A percentile compares a stretch with the other conserved stretches of the same genome.
phyloP scores from a whole-genome alignment of 352 stramenopile species.

The Phytopythium chamaehyphon region DNA sequence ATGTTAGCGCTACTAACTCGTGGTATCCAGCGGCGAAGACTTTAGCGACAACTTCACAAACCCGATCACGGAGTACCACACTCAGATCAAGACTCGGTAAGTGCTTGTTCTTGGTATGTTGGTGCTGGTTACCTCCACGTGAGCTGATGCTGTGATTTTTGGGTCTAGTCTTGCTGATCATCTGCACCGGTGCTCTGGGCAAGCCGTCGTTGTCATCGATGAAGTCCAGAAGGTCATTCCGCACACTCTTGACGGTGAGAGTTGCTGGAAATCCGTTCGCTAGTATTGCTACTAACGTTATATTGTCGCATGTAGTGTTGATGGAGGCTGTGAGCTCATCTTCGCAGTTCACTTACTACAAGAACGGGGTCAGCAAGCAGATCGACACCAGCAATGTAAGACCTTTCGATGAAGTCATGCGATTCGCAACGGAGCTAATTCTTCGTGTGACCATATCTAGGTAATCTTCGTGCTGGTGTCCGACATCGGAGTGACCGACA shows the following conservation, averaged over 20 bases:
- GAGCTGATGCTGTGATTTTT: slow-evolving; percentile 4
- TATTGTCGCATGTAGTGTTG: slow-evolving; percentile 32
- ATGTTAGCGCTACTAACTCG: slow-evolving; percentile 1
- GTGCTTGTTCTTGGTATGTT: neutral
- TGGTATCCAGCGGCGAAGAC: slow-evolving; percentile 64
- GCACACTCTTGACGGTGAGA: slow-evolving; percentile 81
- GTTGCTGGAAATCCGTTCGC: slow-evolving; percentile 2
- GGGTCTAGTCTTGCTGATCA: slow-evolving; percentile 65
- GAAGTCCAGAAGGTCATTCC: slow-evolving; percentile 91
- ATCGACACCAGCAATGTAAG: slow-evolving; percentile 73
- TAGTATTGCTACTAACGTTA: neutral
- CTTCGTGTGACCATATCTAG: too few species aligned
- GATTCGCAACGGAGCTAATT: too few species aligned
- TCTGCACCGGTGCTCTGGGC: slow-evolving; percentile 75
- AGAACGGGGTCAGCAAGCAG: slow-evolving; percentile 52
- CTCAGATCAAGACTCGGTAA: slow-evolving; percentile 77
- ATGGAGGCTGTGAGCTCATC: slow-evolving; percentile 72
- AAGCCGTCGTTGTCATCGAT: slow-evolving; percentile 89
- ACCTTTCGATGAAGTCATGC: too few species aligned
- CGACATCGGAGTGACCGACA: slow-evolving; percentile 81
- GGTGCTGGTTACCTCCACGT: neutral
- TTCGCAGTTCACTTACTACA: slow-evolving; percentile 75
- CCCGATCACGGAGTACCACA: slow-evolving; percentile 79
- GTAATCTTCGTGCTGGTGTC: slow-evolving; percentile 89
- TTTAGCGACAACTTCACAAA: slow-evolving; percentile 85